These are phyloP conservation scores for Ettlia oleoabundans DNA, from an alignment of 139 green algal genomes.

Conservation along the genomic window DNA sequence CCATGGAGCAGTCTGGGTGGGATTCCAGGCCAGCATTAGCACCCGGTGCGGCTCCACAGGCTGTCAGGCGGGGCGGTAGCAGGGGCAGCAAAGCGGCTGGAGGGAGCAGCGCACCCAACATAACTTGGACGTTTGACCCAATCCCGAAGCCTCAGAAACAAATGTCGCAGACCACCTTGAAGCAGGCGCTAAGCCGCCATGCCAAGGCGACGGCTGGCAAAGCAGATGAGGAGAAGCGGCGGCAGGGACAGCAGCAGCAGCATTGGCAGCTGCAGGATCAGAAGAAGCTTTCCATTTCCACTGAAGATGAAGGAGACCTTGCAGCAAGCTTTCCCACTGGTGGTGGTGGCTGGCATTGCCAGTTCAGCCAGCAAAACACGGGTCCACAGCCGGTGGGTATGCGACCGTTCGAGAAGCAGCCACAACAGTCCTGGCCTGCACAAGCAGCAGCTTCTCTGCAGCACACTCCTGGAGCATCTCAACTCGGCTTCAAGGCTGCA, in stretches of 20 bases:
- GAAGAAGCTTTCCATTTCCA: too few relatives aligned
- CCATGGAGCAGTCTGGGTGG: too few relatives aligned
- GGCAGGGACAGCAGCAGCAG: neutral
- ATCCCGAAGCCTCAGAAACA: neutral
- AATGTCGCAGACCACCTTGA: conserved; percentile 9
- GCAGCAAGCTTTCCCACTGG: too few relatives aligned
- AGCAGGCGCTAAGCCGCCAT: conserved; percentile 7
- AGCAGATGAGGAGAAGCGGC: neutral
- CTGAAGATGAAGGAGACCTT: too few relatives aligned
- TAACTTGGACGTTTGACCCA: neutral
- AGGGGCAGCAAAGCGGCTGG: neutral
- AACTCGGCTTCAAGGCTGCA: too few relatives aligned
- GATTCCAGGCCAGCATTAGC: too few relatives aligned
- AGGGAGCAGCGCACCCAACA: neutral
- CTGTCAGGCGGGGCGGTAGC: too few relatives aligned
- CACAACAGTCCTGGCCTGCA: neutral
- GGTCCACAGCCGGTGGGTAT: neutral
- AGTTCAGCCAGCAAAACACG: neutral
- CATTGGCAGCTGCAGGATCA: neutral
- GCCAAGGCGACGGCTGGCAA: neutral
- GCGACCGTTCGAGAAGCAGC: too few relatives aligned
- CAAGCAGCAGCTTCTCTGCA: neutral
- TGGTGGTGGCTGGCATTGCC: neutral
- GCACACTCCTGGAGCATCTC: too few relatives aligned
- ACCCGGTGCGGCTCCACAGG: too few relatives aligned